Percentiles rank a stretch among this genome's conserved stretches.
Evolutionary conservation across 768 basidiomycete genomes (phyloP).

Genomic region (Udeniomyces megalosporus): DNA sequence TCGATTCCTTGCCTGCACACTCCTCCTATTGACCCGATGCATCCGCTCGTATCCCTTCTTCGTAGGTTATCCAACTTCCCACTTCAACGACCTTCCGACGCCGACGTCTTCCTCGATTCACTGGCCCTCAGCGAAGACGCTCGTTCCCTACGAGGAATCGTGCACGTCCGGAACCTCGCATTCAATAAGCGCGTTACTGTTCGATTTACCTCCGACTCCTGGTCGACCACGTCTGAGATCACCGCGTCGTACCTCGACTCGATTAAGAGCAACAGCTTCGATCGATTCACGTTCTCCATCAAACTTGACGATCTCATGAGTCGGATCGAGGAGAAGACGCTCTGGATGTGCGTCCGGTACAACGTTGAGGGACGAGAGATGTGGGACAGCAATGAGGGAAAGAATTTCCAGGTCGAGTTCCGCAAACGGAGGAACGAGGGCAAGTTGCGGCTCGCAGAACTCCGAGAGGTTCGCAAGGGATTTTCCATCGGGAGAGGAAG

Average conservation of each 20-base stretch:
- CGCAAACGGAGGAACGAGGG: slow-evolving; percentile 19
- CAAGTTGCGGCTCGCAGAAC: not conserved
- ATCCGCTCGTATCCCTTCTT: slow-evolving; percentile 21
- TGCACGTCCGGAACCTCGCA: slow-evolving; percentile 68
- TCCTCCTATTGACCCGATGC: not conserved
- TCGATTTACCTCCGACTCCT: slow-evolving; percentile 81
- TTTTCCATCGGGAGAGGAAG: not conserved
- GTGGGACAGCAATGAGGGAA: slow-evolving; percentile 80
- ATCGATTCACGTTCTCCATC: slow-evolving; percentile 62
- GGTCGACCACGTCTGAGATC: slow-evolving; percentile 94
- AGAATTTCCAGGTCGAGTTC: slow-evolving; percentile 67
- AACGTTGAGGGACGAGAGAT: slow-evolving; percentile 53
- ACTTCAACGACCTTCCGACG: slow-evolving; percentile 17
- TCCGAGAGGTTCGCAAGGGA: slow-evolving; percentile 2
- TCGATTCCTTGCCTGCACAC: not conserved
- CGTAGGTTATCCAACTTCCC: slow-evolving; percentile 17
- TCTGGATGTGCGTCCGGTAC: slow-evolving; percentile 57
- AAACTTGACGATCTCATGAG: slow-evolving; percentile 59
- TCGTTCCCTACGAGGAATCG: slow-evolving; percentile 46
- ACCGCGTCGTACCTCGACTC: slow-evolving; percentile 50
- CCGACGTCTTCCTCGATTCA: slow-evolving; percentile 34
- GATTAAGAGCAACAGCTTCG: slow-evolving; percentile 34
- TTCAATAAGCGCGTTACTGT: slow-evolving; percentile 76
- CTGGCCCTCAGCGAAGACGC: slow-evolving; percentile 33
- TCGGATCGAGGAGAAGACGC: slow-evolving; percentile 62